These are phyloP conservation scores for Dendrobium catenatum DNA, from an alignment of 106 monocot species.

Conservation along the genomic window DNA sequence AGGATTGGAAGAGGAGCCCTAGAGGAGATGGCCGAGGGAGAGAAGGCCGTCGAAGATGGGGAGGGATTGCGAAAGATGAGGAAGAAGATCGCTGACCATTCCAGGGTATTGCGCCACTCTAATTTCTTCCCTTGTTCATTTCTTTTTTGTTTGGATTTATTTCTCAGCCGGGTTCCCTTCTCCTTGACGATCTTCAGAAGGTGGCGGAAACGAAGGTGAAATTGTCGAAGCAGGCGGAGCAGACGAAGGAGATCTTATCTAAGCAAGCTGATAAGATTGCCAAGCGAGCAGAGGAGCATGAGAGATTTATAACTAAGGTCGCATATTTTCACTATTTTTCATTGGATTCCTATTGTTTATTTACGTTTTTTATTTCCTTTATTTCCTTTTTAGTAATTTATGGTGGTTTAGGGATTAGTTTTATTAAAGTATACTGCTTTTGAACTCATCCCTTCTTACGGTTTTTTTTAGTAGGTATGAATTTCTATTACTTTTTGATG, in stretches of 20 bases:
- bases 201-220: slow-evolving; percentile 21
- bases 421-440: neutral
- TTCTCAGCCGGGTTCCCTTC: neutral
- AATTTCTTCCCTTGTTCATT: neutral
- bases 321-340: neutral
- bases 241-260: slow-evolving; percentile 71
- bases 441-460: neutral
- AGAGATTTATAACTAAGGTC: slow-evolving; percentile 87
- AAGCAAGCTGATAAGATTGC: slow-evolving; percentile 93
- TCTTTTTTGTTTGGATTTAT: neutral
- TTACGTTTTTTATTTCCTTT: neutral
- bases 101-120: slow-evolving; percentile 21
- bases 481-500: neutral
- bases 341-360: neutral
- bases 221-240: slow-evolving; percentile 27
- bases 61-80: slow-evolving; percentile 21
- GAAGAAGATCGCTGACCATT: slow-evolving; percentile 28
- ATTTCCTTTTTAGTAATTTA: neutral
- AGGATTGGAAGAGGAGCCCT: neutral
- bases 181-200: slow-evolving; percentile 8
- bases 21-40: slow-evolving; percentile 16
- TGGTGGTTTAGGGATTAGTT: neutral
- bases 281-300: slow-evolving; percentile 93
- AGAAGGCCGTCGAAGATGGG: slow-evolving; percentile 20
- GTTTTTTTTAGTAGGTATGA: neutral